Conservation (phyloP, 768 basidiomycete genomes). For the Butyriboletus loyo region DNA sequence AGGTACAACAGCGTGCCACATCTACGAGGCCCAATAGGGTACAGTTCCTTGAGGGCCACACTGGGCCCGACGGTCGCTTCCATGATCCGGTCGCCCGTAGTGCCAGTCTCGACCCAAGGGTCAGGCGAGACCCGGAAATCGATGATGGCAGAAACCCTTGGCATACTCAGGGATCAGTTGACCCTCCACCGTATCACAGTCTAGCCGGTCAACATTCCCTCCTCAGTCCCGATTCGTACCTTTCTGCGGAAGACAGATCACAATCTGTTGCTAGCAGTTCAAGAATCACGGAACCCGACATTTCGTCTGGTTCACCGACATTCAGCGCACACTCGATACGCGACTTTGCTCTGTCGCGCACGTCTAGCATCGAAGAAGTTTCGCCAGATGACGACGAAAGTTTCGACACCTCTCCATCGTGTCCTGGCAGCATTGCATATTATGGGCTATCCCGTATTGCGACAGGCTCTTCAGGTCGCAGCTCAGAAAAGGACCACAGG, state of each 20-base stretch:
- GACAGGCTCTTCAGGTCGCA: constrained; percentile 14
- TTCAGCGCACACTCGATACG: constrained; percentile 8
- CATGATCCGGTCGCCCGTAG: constrained; percentile 5
- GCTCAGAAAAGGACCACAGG: constrained; percentile 24
- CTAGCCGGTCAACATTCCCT: neutral
- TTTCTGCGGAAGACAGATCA: constrained; percentile 1
- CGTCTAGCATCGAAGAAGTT: constrained; percentile 42
- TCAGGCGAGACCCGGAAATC: constrained; percentile 1
- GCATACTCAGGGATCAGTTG: neutral
- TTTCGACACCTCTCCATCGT: constrained; percentile 4
- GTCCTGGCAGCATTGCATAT: constrained; percentile 5
- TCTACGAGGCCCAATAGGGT: constrained; percentile 18
- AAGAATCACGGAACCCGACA: constrained; percentile 1
- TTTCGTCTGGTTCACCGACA: constrained; percentile 4
- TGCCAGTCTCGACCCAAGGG: constrained; percentile 9
- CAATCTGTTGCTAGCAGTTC: constrained; percentile 10
- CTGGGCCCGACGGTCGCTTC: too few relatives aligned
- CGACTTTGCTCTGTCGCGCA: constrained; percentile 31
- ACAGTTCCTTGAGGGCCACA: constrained; percentile 8
- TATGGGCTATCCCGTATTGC: constrained; percentile 16
- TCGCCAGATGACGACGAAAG: constrained; percentile 32
- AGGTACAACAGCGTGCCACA: constrained; percentile 14
- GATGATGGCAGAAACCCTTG: neutral
- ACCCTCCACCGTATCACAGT: constrained; percentile 34
- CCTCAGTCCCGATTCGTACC: neutral